phyloP scores from a whole-genome alignment of 2,329 filamentous ascomycete genomes.

The Cordyceps militaris region DNA sequence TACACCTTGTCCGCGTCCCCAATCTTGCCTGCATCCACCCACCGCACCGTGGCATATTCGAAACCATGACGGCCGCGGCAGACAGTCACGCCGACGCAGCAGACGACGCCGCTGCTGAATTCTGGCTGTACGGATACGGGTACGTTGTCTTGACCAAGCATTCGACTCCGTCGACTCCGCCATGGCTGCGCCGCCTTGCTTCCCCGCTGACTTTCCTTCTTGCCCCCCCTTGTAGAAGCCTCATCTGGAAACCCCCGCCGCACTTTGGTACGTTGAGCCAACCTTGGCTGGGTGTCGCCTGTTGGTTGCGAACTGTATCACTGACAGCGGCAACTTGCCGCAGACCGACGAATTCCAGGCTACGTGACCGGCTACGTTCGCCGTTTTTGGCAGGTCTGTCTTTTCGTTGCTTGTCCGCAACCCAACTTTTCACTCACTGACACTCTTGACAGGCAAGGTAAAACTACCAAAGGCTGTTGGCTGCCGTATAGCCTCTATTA shows the following conservation, averaged over 20 bases:
- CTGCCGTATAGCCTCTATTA: background rate
- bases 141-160: conserved; percentile 34
- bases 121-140: conserved; percentile 98
- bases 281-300: background rate
- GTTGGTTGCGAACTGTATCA: background rate
- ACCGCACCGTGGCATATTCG: background rate
- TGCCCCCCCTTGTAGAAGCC: conserved; percentile 46
- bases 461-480: too few relatives aligned
- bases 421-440: conserved; percentile 10
- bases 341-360: conserved; percentile 78
- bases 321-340: conserved; percentile 11
- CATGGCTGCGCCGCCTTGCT: background rate
- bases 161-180: background rate
- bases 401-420: conserved; percentile 5
- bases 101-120: conserved; percentile 45
- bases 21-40: background rate
- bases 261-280: conserved; percentile 64
- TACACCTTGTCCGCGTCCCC: too few relatives aligned
- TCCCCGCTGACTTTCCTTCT: conserved; percentile 13
- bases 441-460: conserved; percentile 28
- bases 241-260: conserved; percentile 98
- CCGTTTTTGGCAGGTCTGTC: conserved; percentile 90
- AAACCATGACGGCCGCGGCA: background rate
- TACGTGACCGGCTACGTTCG: conserved; percentile 92
- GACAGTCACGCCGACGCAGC: background rate